Conservation (phyloP, 192 early-diverging fungal genomes). For the Phlyctochytrium planicorne region DNA sequence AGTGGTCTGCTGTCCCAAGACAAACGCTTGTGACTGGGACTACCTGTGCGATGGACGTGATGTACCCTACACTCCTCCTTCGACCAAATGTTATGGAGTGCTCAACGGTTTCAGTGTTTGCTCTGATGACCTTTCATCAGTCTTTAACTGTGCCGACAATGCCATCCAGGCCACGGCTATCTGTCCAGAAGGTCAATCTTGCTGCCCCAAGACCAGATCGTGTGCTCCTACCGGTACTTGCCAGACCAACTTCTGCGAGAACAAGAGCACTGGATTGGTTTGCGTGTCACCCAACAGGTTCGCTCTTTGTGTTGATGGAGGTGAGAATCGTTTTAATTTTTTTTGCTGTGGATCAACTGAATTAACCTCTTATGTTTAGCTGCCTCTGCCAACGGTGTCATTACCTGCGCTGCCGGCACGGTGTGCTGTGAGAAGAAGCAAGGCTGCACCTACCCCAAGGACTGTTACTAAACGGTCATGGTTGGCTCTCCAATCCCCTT, state of each 20-base stretch:
- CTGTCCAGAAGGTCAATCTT: not conserved
- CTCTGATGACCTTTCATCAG: not conserved
- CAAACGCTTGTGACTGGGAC: not conserved
- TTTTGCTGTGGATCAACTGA: not conserved
- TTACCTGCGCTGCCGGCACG: constrained; percentile 7
- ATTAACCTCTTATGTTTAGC: not conserved
- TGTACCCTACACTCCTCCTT: not conserved
- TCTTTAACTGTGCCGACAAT: not conserved
- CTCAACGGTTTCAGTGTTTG: constrained; percentile 7
- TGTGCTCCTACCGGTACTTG: not conserved
- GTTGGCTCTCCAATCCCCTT: not conserved
- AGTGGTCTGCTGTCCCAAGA: not conserved
- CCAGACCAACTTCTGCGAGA: not conserved
- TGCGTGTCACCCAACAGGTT: not conserved
- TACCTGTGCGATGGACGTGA: not conserved
- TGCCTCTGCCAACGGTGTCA: not conserved
- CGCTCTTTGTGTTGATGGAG: not conserved
- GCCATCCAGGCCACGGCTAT: not conserved
- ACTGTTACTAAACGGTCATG: not conserved
- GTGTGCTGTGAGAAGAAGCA: not conserved
- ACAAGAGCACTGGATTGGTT: not conserved
- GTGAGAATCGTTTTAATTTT: not conserved
- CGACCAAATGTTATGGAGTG: constrained; percentile 3
- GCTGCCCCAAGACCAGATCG: not conserved
- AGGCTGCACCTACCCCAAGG: not conserved